These are phyloP conservation scores for Candida freyschussii DNA, from an alignment of 1,139 yeast species.

Conservation along the genomic window DNA sequence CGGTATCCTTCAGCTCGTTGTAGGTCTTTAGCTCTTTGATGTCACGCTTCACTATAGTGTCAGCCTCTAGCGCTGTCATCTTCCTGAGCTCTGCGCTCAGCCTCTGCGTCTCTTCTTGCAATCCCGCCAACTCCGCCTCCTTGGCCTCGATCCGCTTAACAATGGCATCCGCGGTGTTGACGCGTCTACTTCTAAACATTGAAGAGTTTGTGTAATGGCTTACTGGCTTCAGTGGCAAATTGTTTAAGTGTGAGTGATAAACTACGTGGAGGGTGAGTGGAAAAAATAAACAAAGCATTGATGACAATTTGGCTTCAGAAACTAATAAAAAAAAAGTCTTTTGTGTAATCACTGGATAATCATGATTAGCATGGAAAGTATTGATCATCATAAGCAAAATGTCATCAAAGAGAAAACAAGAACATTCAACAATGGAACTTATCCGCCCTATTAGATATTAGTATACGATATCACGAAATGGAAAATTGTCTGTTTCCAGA, in stretches of 20 bases:
- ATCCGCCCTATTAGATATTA: too few relatives aligned
- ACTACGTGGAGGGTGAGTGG: constrained; percentile 1
- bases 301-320: constrained; percentile 18
- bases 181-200: constrained; percentile 7
- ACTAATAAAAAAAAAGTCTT: constrained; percentile 14
- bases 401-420: not conserved
- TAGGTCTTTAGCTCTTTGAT: constrained; percentile 39
- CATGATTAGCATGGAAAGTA: constrained; percentile 38
- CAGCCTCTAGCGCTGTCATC: constrained; percentile 5
- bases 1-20: constrained; percentile 47
- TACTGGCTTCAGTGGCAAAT: too few relatives aligned
- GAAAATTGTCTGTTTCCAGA: too few relatives aligned
- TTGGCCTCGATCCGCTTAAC: constrained; percentile 9
- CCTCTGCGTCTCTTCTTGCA: constrained; percentile 4
- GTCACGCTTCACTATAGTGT: constrained; percentile 36
- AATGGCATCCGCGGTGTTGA: constrained; percentile 3
- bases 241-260: too few relatives aligned
- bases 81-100: constrained; percentile 6
- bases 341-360: constrained; percentile 19
- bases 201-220: not conserved
- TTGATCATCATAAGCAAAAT: constrained; percentile 26
- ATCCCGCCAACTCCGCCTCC: constrained; percentile 5
- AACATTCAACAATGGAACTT: too few relatives aligned
- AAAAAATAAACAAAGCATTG: constrained; percentile 2
- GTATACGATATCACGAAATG: too few relatives aligned